A percentile compares a stretch with the other conserved stretches of the same genome.
phyloP scores from a whole-genome alignment of 1,139 yeast species.

The Wickerhamiella pararugosa region DNA sequence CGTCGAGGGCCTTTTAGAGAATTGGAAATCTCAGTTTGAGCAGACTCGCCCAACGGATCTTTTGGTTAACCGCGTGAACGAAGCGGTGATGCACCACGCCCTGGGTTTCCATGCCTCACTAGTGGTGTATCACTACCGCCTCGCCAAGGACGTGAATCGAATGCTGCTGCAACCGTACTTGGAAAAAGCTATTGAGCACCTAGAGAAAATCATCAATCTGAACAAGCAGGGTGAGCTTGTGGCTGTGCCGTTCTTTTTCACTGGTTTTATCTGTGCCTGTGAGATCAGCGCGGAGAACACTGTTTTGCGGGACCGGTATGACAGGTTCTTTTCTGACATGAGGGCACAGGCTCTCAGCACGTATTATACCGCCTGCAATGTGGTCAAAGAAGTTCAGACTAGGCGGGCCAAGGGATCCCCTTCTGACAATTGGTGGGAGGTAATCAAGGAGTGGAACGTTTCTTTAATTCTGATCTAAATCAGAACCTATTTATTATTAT shows the following conservation, averaged over 20 bases:
- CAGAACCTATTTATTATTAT: slow-evolving; percentile 3
- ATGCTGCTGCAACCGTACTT: slow-evolving; percentile 45
- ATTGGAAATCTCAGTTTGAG: slow-evolving; percentile 10
- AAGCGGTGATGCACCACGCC: slow-evolving; percentile 71
- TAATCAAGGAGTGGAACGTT: slow-evolving; percentile 72
- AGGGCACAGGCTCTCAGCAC: slow-evolving; percentile 66
- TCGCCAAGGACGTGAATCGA: slow-evolving; percentile 42
- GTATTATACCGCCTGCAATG: slow-evolving; percentile 74
- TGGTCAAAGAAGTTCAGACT: slow-evolving; percentile 59
- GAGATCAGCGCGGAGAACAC: slow-evolving; percentile 41
- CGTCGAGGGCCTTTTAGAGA: slow-evolving; percentile 9
- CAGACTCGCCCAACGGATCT: slow-evolving; percentile 4
- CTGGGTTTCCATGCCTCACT: slow-evolving; percentile 66
- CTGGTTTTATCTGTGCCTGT: slow-evolving; percentile 80
- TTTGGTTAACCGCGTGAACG: slow-evolving; percentile 22
- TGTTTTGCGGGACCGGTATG: slow-evolving; percentile 49
- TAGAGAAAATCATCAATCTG: slow-evolving; percentile 46
- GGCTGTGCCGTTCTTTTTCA: slow-evolving; percentile 74
- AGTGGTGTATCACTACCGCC: slow-evolving; percentile 57
- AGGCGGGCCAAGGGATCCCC: slow-evolving; percentile 45
- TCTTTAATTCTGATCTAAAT: slow-evolving; percentile 51
- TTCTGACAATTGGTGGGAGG: slow-evolving; percentile 63
- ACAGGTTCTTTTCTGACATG: slow-evolving; percentile 68
- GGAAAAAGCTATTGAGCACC: slow-evolving; percentile 43
- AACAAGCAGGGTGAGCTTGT: slow-evolving; percentile 40